phyloP scores from a whole-genome alignment of 139 green algal genomes.

The Marvania coccoides region DNA sequence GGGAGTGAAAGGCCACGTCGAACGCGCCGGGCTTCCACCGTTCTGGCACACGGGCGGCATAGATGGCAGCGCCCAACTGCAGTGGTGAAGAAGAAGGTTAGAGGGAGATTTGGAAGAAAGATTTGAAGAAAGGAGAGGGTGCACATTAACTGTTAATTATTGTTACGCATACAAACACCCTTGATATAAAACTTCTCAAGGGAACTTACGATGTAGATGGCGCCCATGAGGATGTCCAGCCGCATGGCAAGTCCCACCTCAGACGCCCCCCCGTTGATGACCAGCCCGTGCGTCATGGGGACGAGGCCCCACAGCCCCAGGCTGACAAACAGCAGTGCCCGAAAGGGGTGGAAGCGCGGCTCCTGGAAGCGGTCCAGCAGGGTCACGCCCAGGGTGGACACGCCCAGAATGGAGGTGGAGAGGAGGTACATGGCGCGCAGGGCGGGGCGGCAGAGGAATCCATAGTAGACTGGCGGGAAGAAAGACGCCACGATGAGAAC shows the following conservation, averaged over 20 bases:
- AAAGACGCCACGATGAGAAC: conserved; percentile 94
- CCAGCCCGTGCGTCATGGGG: conserved; percentile 61
- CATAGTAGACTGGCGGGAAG: conserved; percentile 88
- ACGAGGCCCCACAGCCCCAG: conserved; percentile 79
- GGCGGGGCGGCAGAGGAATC: conserved; percentile 79
- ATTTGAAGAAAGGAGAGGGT: neutral
- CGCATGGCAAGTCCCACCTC: conserved; percentile 37
- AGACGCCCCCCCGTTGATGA: conserved; percentile 21
- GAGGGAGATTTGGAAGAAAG: neutral
- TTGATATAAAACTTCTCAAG: too few species aligned
- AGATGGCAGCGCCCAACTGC: conserved; percentile 76
- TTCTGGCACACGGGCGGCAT: conserved; percentile 78
- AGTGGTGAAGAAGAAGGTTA: neutral
- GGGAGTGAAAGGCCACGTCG: conserved; percentile 79
- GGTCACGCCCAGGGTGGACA: conserved; percentile 55
- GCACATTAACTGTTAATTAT: neutral
- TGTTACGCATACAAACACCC: neutral
- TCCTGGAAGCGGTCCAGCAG: conserved; percentile 62
- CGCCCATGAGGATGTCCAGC: conserved; percentile 77
- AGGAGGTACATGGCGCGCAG: conserved; percentile 71
- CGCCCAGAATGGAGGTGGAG: conserved; percentile 54
- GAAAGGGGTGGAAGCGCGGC: conserved; percentile 45
- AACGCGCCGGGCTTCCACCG: conserved; percentile 84
- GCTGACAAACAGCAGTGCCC: conserved; percentile 62
- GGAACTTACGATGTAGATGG: conserved; percentile 67